These are phyloP conservation scores for Russula brevipes DNA, from an alignment of 768 basidiomycete species.

Conservation along the genomic window DNA sequence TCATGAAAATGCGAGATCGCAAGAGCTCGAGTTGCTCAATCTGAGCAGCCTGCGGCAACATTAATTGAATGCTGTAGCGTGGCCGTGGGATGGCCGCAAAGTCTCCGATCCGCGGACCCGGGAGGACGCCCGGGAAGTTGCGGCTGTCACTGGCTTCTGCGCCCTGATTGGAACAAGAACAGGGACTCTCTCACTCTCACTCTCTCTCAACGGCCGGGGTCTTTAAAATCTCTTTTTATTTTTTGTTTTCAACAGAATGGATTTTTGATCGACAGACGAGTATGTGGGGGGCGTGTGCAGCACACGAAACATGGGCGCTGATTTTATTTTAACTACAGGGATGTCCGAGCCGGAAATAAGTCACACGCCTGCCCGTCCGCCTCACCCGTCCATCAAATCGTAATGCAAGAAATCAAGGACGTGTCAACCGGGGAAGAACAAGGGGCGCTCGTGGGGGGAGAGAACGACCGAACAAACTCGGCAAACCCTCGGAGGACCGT, in stretches of 20 bases:
- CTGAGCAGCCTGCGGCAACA: background rate
- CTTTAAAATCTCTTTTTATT: too few species aligned
- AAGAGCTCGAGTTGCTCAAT: background rate
- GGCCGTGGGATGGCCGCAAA: background rate
- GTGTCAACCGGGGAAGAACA: background rate
- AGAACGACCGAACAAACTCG: background rate
- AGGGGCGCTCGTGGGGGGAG: background rate
- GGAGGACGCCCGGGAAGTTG: background rate
- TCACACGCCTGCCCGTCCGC: background rate
- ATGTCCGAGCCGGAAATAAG: too few species aligned
- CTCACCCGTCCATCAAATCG: background rate
- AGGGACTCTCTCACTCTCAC: background rate
- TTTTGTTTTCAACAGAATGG: too few species aligned
- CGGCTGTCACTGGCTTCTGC: background rate
- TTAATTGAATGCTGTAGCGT: background rate
- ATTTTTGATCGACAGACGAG: too few species aligned
- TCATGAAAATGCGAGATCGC: too few species aligned
- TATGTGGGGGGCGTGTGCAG: too few species aligned
- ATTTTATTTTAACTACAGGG: too few species aligned
- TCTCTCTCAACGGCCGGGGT: too few species aligned
- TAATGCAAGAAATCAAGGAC: background rate
- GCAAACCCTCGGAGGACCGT: background rate
- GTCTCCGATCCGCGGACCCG: slow-evolving; percentile 17
- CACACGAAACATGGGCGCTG: too few species aligned
- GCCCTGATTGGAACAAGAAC: background rate